These are phyloP conservation scores for Sporothrix globosa DNA, from an alignment of 2,329 filamentous ascomycete species.

Conservation along the genomic window DNA sequence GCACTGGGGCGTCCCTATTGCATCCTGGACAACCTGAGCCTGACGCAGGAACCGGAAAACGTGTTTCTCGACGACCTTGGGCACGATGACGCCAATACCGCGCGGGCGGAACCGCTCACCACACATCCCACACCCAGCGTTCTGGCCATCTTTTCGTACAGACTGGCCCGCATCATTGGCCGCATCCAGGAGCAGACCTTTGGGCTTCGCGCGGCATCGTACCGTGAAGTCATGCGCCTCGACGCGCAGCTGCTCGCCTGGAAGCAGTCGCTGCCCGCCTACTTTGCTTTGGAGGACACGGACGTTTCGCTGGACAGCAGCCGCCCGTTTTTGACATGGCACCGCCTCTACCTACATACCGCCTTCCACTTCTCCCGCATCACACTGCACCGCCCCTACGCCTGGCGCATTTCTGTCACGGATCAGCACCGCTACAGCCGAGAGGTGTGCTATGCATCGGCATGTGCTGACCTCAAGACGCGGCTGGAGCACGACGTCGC, in stretches of 20 bases:
- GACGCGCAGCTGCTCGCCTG: conserved; percentile 44
- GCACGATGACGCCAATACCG: conserved; percentile 40
- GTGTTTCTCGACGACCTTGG: conserved; percentile 46
- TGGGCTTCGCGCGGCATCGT: conserved; percentile 44
- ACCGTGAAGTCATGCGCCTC: conserved; percentile 44
- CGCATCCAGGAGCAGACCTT: conserved; percentile 48
- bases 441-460: conserved; percentile 48
- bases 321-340: conserved; percentile 44
- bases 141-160: conserved; percentile 42
- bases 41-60: conserved; percentile 46
- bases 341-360: conserved; percentile 47
- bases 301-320: conserved; percentile 42
- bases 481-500: conserved; percentile 42
- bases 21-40: conserved; percentile 47
- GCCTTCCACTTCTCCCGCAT: conserved; percentile 48
- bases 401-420: conserved; percentile 48
- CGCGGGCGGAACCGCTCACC: conserved; percentile 37
- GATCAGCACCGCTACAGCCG: conserved; percentile 47
- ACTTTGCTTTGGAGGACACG: conserved; percentile 43
- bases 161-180: conserved; percentile 45
- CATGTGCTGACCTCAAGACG: conserved; percentile 48
- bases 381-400: conserved; percentile 47
- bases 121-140: conserved; percentile 44
- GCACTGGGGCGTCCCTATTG: conserved; percentile 48
- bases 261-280: conserved; percentile 43